Evolutionary conservation across 805 yeast species (phyloP), one percentile per base, ranked within the genome.

Genomic region (Candida sakaeoensis): DNA sequence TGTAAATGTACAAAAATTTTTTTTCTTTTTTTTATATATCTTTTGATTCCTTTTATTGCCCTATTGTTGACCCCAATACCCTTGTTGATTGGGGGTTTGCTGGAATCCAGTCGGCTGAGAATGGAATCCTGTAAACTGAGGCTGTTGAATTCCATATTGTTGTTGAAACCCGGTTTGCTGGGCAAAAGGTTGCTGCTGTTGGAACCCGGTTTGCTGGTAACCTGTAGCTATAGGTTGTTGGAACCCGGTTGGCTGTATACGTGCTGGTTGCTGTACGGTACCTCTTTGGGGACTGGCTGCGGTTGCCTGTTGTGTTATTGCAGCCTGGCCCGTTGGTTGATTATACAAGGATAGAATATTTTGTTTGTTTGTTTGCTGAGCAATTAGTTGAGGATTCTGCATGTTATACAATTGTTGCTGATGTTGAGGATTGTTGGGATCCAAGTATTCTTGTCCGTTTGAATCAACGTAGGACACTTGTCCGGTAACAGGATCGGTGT

Each of bases 401-500:
- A 60, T 62, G 41, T 57, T 65, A 44, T 55, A 43, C 41, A 69
- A 52, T 47, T 64, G 54, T 42, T 62, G 65, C 47, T 67, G 73
- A 42, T 64, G 69, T 33, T 65, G 72, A 28, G 72, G 77, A 39
- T 65, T 63, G 43, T 51, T 63, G 8, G 76, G 74, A 50, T 74
- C 77, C 41, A 74, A 52, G 46, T 74, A 75, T 51, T 82, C 85
- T 50, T 82, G 88, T 2, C 82, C 82, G 33, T 74, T 78, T 8
- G 80, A 72, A 51, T 84, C 90, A 25, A 83, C 75, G 50, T 83
- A 84, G 24, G 75, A 71, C 3, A 82, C 60, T 35, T 77, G 73
- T 9, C 91, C 90, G 0, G 88, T 81, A 6, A 73, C 64, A 2
- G 89, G 88, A 50, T 84, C 90, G 15, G 82, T 70, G 54, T 79